These are phyloP conservation scores for Bisporella sp. DNA, from an alignment of 2,329 filamentous ascomycete genomes.

Conservation along the genomic window DNA sequence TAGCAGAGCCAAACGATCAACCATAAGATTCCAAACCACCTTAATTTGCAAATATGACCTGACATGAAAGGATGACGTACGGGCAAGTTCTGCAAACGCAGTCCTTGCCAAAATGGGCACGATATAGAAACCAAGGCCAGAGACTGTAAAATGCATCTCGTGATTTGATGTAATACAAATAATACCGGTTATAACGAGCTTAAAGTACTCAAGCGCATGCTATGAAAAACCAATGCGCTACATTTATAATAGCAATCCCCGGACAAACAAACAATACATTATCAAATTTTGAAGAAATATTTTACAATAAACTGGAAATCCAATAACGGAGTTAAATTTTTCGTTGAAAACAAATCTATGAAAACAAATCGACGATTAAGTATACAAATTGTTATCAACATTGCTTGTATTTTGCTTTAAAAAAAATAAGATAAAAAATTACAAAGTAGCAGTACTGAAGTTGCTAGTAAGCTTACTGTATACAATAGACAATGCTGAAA, in stretches of 20 bases:
- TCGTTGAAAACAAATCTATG: constrained; percentile 72
- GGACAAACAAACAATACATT: constrained; percentile 56
- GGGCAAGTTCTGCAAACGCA: constrained; percentile 65
- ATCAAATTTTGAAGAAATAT: constrained; percentile 60
- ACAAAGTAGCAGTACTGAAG: constrained; percentile 13
- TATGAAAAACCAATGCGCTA: constrained; percentile 59
- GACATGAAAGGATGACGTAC: constrained; percentile 57
- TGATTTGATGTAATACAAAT: constrained; percentile 40
- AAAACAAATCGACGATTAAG: constrained; percentile 66
- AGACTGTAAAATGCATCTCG: neutral
- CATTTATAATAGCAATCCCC: constrained; percentile 70
- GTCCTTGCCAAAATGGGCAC: constrained; percentile 76
- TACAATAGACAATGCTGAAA: too few species aligned
- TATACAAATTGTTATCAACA: constrained; percentile 32
- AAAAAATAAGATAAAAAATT: too few species aligned
- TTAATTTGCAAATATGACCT: too few species aligned
- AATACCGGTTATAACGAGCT: constrained; percentile 87
- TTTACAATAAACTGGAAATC: constrained; percentile 62
- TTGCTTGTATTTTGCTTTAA: neutral
- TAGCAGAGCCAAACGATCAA: too few species aligned
- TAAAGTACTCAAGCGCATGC: constrained; percentile 82
- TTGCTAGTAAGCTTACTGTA: constrained; percentile 18
- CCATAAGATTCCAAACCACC: too few species aligned
- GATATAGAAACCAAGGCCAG: constrained; percentile 44
- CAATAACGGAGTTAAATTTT: constrained; percentile 76